Evolutionary conservation across 768 basidiomycete genomes (phyloP).

Genomic region (Calocera viscosa): DNA sequence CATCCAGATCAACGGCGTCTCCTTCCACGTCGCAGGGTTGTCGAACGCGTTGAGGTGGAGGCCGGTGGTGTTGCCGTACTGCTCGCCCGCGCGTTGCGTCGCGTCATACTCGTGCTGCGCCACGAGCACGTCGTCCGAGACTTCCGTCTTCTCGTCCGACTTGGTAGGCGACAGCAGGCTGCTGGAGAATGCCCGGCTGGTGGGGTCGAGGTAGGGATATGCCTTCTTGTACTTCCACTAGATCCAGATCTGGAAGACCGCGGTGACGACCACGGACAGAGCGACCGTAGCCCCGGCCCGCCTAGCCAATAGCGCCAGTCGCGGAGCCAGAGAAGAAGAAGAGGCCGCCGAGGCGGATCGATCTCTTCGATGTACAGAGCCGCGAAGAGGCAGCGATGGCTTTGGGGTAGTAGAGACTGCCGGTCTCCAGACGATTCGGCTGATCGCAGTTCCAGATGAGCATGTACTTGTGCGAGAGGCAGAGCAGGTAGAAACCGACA

Average conservation of each 20-base stretch:
- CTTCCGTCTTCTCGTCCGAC: not conserved
- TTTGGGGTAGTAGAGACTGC: conserved; percentile 31
- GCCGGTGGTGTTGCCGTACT: conserved; percentile 25
- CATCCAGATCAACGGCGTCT: conserved; percentile 29
- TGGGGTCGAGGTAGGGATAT: conserved; percentile 14
- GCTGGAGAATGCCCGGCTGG: not conserved
- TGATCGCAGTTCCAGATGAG: conserved; percentile 29
- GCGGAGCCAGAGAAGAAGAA: conserved; percentile 25
- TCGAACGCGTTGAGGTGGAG: conserved; percentile 28
- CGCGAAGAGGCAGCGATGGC: conserved; percentile 29
- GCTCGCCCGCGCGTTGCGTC: conserved; percentile 15
- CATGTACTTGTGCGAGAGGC: conserved; percentile 28
- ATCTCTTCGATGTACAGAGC: conserved; percentile 27
- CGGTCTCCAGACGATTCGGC: conserved; percentile 27
- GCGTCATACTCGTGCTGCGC: conserved; percentile 16
- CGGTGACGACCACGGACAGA: conserved; percentile 22
- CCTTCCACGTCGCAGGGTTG: conserved; percentile 29
- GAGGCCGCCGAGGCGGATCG: conserved; percentile 27
- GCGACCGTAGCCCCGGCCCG: conserved; percentile 28
- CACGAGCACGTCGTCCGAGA: conserved; percentile 8
- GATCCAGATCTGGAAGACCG: conserved; percentile 24
- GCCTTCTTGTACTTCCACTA: conserved; percentile 18
- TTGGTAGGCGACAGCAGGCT: conserved; percentile 8
- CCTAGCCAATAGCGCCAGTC: conserved; percentile 21
- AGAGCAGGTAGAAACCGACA: conserved; percentile 26